Base-by-base conservation (phyloP, 2,329 filamentous ascomycete genomes). In the Macrophomina phaseolina region DNA sequence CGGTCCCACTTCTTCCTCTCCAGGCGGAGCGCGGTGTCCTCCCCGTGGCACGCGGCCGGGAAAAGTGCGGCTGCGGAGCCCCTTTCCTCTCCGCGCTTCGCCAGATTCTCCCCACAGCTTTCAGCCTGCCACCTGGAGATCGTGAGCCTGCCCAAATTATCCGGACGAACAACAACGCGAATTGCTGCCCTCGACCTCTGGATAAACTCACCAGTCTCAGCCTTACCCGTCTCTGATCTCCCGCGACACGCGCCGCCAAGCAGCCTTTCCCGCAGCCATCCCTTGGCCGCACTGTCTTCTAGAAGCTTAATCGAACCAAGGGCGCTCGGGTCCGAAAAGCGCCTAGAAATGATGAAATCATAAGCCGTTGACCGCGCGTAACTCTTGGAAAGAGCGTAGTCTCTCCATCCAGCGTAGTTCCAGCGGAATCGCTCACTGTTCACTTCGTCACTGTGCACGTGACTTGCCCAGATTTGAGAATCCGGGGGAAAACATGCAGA, bases 81-180 rank as follows among this genome's bases (percentile, higher is more conserved):
- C 52, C 52, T 55, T 55, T 23, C 11, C 52, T 55, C 56, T 62
- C 58, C 58, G 58, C 58, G 58, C 58, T 58, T 7, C 11, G 36
- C 36, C 11, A 38, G 36, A 38, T 38, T 38, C 56, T 61, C 58
- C 58, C 42, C 58, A 62, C 58, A 40, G 30, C 14, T 28, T 49
- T 49, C 58, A 49, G 30, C 58, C 58, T 62, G 58, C 58, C 30
- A 51, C 45, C 42, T 38, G 61, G 48, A 64, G 61, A 64, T 64
- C 61, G 53, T 64, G 61, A 16, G 16, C 46, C 18, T 23, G 16
- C 23, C 48, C 48, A 52, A 49, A 40, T 64, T 64, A 64, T 18
- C 61, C 61, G 61, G 61, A 42, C 61, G 58, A 64, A 64, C 61
- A 64, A 64, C 61, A 64, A 45, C 46, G 45, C 61, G 34, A 32